phyloP scores from a whole-genome alignment of 208 protist species.

The Wallacemonas rigidus region DNA sequence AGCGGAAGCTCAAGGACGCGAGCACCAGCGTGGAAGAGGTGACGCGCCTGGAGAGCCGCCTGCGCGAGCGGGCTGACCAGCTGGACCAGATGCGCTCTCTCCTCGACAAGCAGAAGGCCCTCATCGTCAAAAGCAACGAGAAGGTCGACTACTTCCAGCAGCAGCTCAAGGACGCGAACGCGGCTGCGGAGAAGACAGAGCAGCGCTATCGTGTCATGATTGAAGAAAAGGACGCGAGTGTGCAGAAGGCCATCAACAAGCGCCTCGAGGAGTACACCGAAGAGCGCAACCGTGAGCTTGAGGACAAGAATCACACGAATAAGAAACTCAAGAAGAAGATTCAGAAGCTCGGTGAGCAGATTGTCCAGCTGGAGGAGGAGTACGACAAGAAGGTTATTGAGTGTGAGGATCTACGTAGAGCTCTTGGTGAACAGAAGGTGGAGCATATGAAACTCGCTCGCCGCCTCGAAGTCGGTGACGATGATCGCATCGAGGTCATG shows the following conservation, averaged over 20 bases:
- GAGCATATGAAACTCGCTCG: conserved; percentile 64
- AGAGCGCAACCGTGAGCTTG: conserved; percentile 47
- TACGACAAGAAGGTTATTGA: conserved; percentile 87
- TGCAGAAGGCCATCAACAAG: conserved; percentile 77
- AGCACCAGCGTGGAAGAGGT: conserved; percentile 38
- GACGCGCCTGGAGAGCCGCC: conserved; percentile 36
- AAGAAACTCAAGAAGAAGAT: conserved; percentile 85
- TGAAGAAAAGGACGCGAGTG: conserved; percentile 73
- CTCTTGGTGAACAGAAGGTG: conserved; percentile 79
- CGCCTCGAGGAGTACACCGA: conserved; percentile 68
- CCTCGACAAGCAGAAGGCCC: conserved; percentile 81
- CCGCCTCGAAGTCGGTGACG: conserved; percentile 35
- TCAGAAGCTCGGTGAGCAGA: conserved; percentile 64
- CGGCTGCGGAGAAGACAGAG: conserved; percentile 38
- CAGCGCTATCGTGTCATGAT: conserved; percentile 45
- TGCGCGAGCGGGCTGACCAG: conserved; percentile 74
- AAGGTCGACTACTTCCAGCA: conserved; percentile 72
- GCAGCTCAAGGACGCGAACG: conserved; percentile 53
- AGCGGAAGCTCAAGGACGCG: conserved; percentile 45
- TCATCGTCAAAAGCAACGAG: conserved; percentile 87
- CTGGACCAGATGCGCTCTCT: conserved; percentile 73
- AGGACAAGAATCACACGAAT: conserved; percentile 34
- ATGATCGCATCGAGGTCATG: conserved; percentile 59
- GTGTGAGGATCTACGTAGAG: conserved; percentile 78
- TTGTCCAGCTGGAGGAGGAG: conserved; percentile 49